These are phyloP conservation scores for Phytophthora quininea DNA, from an alignment of 352 stramenopile species.

Conservation along the genomic window DNA sequence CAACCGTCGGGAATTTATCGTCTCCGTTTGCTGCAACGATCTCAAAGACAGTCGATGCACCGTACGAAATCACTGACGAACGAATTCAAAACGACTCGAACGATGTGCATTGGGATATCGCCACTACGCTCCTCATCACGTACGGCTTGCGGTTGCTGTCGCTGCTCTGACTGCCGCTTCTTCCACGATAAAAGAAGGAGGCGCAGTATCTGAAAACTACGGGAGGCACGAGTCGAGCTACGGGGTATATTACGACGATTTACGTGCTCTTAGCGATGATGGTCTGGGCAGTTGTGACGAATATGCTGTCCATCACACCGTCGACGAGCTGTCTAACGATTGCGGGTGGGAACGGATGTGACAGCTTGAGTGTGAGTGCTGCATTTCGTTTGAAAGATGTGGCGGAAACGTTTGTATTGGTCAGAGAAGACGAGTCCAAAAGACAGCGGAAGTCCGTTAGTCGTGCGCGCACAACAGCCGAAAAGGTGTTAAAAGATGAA, in stretches of 20 bases:
- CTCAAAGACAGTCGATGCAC: slow-evolving; percentile 26
- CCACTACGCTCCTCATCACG: slow-evolving; percentile 30
- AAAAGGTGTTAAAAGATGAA: too few species aligned
- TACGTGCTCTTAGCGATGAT: slow-evolving; percentile 27
- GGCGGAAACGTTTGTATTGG: not conserved
- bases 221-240: slow-evolving; percentile 22
- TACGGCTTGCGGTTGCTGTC: slow-evolving; percentile 38
- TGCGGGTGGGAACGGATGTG: slow-evolving; percentile 24
- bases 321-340: slow-evolving; percentile 28
- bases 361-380: slow-evolving; percentile 9
- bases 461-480: too few species aligned
- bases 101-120: slow-evolving; percentile 24
- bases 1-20: slow-evolving; percentile 39
- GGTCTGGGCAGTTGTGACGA: slow-evolving; percentile 38
- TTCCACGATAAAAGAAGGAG: slow-evolving; percentile 37
- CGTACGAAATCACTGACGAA: slow-evolving; percentile 30
- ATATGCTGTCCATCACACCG: slow-evolving; percentile 31
- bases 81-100: slow-evolving; percentile 30
- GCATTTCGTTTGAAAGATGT: slow-evolving; percentile 1
- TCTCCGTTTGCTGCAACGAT: slow-evolving; percentile 32
- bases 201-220: slow-evolving; percentile 32
- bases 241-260: slow-evolving; percentile 25
- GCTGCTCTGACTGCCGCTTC: slow-evolving; percentile 33
- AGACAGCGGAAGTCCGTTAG: too few species aligned
- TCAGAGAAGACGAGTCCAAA: not conserved